Evolutionary conservation across 1,284 basidiomycete species (phyloP), one percentile per base, ranked within the genome.

Genomic region (Fomitopsis betulina): DNA sequence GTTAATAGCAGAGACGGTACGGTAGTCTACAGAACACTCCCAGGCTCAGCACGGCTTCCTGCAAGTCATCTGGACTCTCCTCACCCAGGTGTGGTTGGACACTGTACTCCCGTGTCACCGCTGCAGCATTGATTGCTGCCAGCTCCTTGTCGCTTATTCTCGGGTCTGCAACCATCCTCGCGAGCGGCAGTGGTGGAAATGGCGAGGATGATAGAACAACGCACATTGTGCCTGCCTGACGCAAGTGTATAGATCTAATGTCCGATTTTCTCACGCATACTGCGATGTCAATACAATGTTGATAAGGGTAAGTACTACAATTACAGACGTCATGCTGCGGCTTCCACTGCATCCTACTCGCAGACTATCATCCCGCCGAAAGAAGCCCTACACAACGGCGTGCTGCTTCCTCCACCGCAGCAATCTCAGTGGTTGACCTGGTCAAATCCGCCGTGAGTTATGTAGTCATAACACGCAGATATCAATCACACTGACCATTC

Each of bases 1-100:
- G 71, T 98, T 98, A 75, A 98, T 92, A 62, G 94, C 94, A 70
- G 94, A 94, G 57, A 98, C 95, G 45, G 95, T 97, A 61, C 93
- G 86, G 77, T 98, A 98, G 76, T 98, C 94, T 95, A 73, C 52
- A 63, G 35, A 47, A 47, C 25, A 30, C 45, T 47, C 45, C 55
- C 50, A 40, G 25, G 45, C 35, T 67, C 52, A 68, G 65, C 51
- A 58, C 32, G 37, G 35, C 35, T 56, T 47, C 39, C 37, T 45
- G 25, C 40, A 23, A 32, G 49, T 56, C 32, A 47, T 30, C 45
- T 43, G 25, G 50, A 45, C 25, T 35, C 57, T 60, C 55, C 70
- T 61, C 70, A 95, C 94, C 94, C 65, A 98, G 80, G 74, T 96
- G 92, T 51, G 96, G 96, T 68, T 98, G 81, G 62, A 92, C 89